Percentiles rank a stretch among this genome's conserved stretches.
Conservation (phyloP, 2,329 filamentous ascomycete species). For the Cytospora paraplurivora region DNA sequence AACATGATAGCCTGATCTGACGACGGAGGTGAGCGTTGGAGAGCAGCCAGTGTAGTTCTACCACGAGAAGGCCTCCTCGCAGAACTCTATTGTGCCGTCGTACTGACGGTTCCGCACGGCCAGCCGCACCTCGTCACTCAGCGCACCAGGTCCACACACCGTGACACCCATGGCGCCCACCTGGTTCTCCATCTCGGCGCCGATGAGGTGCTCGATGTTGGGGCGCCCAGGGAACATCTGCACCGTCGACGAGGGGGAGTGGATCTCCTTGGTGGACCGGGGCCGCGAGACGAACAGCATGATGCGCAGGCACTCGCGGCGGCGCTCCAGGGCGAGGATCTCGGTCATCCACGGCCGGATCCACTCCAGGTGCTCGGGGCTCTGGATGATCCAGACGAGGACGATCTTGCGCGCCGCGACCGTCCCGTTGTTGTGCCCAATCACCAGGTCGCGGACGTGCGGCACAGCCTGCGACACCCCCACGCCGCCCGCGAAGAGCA, state of each 20-base stretch:
- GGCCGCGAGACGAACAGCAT: constrained; percentile 78
- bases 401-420: constrained; percentile 72
- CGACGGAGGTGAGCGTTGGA: not conserved
- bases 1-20: not conserved
- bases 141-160: constrained; percentile 72
- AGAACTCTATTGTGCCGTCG: constrained; percentile 70
- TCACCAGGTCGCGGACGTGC: constrained; percentile 71
- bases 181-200: constrained; percentile 73
- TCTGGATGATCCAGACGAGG: constrained; percentile 78
- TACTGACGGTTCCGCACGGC: constrained; percentile 67
- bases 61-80: constrained; percentile 75
- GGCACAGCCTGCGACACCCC: constrained; percentile 80
- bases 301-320: constrained; percentile 73
- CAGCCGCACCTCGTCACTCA: constrained; percentile 74
- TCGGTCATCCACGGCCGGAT: constrained; percentile 83
- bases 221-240: constrained; percentile 84
- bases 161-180: constrained; percentile 73
- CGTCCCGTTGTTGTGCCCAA: constrained; percentile 67
- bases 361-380: constrained; percentile 80
- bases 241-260: constrained; percentile 74
- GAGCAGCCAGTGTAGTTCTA: constrained; percentile 34
- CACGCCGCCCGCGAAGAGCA: constrained; percentile 79
- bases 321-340: constrained; percentile 73
- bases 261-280: constrained; percentile 76
- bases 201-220: constrained; percentile 71